A percentile compares a stretch with the other conserved stretches of the same genome.
These are phyloP conservation scores for Chalciporus sphaerocephalus DNA, from an alignment of 768 basidiomycete genomes.

Conservation along the genomic window DNA sequence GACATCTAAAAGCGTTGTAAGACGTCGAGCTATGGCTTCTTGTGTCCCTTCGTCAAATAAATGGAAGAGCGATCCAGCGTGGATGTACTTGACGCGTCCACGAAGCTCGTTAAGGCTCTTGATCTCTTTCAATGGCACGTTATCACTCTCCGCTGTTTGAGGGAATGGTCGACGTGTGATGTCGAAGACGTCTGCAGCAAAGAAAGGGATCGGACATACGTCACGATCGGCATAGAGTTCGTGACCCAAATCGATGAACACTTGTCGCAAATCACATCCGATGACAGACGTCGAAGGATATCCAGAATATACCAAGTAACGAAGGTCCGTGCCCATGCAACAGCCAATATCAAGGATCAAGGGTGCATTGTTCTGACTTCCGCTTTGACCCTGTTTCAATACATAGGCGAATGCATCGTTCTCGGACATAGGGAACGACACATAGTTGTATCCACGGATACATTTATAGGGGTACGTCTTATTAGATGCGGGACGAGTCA, in stretches of 20 bases:
- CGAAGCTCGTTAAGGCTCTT: slow-evolving; percentile 20
- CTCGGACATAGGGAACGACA: background rate
- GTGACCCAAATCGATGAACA: slow-evolving; percentile 3
- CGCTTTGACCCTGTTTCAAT: background rate
- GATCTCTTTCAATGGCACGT: slow-evolving; percentile 1
- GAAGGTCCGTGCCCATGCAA: slow-evolving; percentile 9
- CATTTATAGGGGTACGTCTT: slow-evolving; percentile 3
- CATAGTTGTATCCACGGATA: slow-evolving; percentile 1
- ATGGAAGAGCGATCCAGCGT: slow-evolving; percentile 34
- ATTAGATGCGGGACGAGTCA: too few species aligned
- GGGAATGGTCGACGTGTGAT: slow-evolving; percentile 11
- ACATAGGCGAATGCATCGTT: background rate
- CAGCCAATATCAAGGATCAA: slow-evolving; percentile 7
- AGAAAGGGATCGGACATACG: background rate
- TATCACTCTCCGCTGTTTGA: background rate
- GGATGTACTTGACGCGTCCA: slow-evolving; percentile 26
- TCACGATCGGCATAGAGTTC: background rate
- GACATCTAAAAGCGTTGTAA: slow-evolving; percentile 22
- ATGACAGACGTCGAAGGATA: background rate
- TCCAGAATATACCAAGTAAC: background rate
- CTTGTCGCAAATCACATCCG: slow-evolving; percentile 3
- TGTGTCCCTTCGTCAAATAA: slow-evolving; percentile 33
- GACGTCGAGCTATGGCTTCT: slow-evolving; percentile 27
- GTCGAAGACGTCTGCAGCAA: background rate
- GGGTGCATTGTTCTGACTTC: background rate